phyloP scores from a whole-genome alignment of 805 yeast genomes.

The Nematodospora valgi region DNA sequence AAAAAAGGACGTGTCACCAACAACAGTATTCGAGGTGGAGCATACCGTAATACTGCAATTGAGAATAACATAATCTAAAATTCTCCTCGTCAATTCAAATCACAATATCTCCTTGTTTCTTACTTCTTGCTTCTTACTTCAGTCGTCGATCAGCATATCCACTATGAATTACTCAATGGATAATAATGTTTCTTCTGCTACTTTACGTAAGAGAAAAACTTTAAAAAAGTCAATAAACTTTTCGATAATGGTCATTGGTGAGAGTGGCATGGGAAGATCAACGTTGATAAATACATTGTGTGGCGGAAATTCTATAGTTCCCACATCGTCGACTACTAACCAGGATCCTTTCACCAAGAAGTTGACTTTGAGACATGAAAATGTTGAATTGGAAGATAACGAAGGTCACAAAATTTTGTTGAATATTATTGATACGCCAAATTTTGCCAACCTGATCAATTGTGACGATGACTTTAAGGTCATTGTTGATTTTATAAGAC shows the following conservation, averaged over 20 bases:
- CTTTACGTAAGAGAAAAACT: constrained; percentile 64
- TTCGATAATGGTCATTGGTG: constrained; percentile 83
- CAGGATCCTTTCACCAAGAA: constrained; percentile 49
- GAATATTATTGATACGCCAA: constrained; percentile 79
- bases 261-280: constrained; percentile 86
- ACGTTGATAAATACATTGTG: constrained; percentile 89
- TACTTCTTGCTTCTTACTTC: not conserved
- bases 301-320: constrained; percentile 77
- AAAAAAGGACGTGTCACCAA: too few species aligned
- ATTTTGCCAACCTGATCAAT: constrained; percentile 73
- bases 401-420: constrained; percentile 80
- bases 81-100: too few species aligned
- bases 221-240: constrained; percentile 82
- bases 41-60: too few species aligned
- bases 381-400: constrained; percentile 80
- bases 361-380: constrained; percentile 68
- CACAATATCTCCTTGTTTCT: not conserved
- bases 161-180: constrained; percentile 8
- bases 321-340: constrained; percentile 58
- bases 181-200: constrained; percentile 27
- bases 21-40: too few species aligned
- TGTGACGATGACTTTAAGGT: constrained; percentile 64
- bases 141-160: not conserved
- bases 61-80: too few species aligned
- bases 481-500: constrained; percentile 74